Conservation (phyloP, 305 asterid genomes). For the Ajuga reptans region DNA sequence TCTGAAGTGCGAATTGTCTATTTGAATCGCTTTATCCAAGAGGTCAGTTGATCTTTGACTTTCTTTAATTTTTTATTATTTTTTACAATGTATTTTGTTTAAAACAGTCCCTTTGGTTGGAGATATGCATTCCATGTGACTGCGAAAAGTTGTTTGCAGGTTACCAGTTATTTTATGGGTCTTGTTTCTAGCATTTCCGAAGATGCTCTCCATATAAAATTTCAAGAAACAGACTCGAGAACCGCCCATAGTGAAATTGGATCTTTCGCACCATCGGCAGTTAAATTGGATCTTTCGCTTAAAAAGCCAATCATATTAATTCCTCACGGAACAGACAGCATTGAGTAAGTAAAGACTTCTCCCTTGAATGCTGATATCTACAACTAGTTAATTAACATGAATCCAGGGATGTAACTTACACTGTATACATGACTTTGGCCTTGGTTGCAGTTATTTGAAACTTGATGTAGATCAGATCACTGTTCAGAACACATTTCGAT, state of each 20-base stretch:
- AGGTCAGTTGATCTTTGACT: conserved; percentile 38
- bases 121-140: conserved; percentile 13
- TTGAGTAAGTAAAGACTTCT: conserved; percentile 51
- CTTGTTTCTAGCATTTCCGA: conserved; percentile 66
- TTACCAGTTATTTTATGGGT: conserved; percentile 85
- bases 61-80: not conserved
- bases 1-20: conserved; percentile 87
- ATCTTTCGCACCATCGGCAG: conserved; percentile 68
- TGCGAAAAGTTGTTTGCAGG: conserved; percentile 35
- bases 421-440: conserved; percentile 1
- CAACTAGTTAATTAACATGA: not conserved
- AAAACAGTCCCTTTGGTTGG: not conserved
- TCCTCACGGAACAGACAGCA: conserved; percentile 82
- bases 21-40: conserved; percentile 91
- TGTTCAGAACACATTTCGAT: conserved; percentile 71
- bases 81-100: too few relatives aligned
- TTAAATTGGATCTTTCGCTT: conserved; percentile 74
- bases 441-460: conserved; percentile 80
- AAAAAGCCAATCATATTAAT: conserved; percentile 82
- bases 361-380: conserved; percentile 8
- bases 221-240: conserved; percentile 67
- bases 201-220: conserved; percentile 66
- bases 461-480: conserved; percentile 95
- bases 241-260: conserved; percentile 70
- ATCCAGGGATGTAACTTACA: not conserved